phyloP scores from a whole-genome alignment of 1,284 basidiomycete species.

The Thelephora terrestris region DNA sequence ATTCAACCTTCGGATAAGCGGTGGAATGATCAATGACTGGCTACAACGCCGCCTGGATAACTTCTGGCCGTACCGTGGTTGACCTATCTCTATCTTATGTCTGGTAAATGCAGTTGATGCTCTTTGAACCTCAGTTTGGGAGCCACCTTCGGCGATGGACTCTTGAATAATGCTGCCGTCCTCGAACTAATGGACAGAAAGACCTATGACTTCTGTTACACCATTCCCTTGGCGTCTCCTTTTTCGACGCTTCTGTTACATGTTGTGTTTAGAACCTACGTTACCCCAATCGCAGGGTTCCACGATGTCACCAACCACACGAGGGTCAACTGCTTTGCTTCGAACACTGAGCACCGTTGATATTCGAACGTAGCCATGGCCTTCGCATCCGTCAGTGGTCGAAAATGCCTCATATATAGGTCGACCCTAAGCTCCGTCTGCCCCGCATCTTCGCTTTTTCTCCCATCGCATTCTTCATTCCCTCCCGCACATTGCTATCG shows the following conservation, averaged over 20 bases:
- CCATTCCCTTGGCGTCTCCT: not conserved
- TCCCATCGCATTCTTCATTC: not conserved
- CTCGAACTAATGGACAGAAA: constrained; percentile 25
- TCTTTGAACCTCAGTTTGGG: constrained; percentile 14
- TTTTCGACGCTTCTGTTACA: too few species aligned
- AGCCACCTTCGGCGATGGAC: constrained; percentile 22
- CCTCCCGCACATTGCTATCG: not conserved
- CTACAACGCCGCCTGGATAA: constrained; percentile 21
- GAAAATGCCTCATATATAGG: not conserved
- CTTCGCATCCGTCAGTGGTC: not conserved
- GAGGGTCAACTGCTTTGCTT: not conserved
- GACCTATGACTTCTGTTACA: constrained; percentile 25
- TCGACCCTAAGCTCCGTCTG: not conserved
- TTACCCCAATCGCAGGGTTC: not conserved
- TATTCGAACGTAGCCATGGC: not conserved
- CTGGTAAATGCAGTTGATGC: not conserved
- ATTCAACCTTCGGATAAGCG: constrained; percentile 19
- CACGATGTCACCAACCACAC: not conserved
- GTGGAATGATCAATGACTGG: constrained; percentile 31
- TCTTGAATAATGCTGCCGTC: constrained; percentile 22
- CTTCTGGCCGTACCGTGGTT: constrained; percentile 22
- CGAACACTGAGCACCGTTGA: not conserved
- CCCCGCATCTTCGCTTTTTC: not conserved
- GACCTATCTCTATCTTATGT: not conserved
- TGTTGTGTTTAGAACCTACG: too few species aligned